Evolutionary conservation across 768 basidiomycete genomes (phyloP).

Genomic region (Suillus sp.): DNA sequence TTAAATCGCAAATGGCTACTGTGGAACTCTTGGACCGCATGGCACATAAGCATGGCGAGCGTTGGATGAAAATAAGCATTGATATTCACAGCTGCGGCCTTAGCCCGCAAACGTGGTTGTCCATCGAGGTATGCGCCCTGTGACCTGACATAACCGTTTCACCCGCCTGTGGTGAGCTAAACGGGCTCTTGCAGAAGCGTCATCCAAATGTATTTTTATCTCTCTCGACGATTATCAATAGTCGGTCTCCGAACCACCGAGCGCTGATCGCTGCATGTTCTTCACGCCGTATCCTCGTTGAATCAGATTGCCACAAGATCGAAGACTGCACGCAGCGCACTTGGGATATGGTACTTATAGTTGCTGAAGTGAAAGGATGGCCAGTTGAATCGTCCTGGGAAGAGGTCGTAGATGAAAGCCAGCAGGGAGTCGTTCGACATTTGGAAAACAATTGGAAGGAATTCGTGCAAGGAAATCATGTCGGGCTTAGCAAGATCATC

Average conservation of each 20-base stretch:
- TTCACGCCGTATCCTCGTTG: slow-evolving; percentile 72
- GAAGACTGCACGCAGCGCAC: slow-evolving; percentile 57
- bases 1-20: slow-evolving; percentile 73
- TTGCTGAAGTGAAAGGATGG: slow-evolving; percentile 83
- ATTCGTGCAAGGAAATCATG: slow-evolving; percentile 56
- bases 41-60: slow-evolving; percentile 54
- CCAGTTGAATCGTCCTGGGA: slow-evolving; percentile 63
- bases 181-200: slow-evolving; percentile 47
- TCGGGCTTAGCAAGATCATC: slow-evolving; percentile 12
- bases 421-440: slow-evolving; percentile 67
- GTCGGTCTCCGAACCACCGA: slow-evolving; percentile 63
- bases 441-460: slow-evolving; percentile 72
- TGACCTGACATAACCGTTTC: background rate
- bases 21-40: slow-evolving; percentile 64
- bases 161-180: background rate
- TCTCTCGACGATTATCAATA: slow-evolving; percentile 83
- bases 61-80: slow-evolving; percentile 70
- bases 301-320: slow-evolving; percentile 84
- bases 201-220: slow-evolving; percentile 85
- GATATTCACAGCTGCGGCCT: slow-evolving; percentile 92
- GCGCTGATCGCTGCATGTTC: slow-evolving; percentile 66
- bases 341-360: slow-evolving; percentile 73
- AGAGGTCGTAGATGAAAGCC: slow-evolving; percentile 32
- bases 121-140: slow-evolving; percentile 64
- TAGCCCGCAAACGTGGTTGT: slow-evolving; percentile 72